Evolutionary conservation across 768 basidiomycete genomes (phyloP).

Genomic region (Lentinus brumalis): DNA sequence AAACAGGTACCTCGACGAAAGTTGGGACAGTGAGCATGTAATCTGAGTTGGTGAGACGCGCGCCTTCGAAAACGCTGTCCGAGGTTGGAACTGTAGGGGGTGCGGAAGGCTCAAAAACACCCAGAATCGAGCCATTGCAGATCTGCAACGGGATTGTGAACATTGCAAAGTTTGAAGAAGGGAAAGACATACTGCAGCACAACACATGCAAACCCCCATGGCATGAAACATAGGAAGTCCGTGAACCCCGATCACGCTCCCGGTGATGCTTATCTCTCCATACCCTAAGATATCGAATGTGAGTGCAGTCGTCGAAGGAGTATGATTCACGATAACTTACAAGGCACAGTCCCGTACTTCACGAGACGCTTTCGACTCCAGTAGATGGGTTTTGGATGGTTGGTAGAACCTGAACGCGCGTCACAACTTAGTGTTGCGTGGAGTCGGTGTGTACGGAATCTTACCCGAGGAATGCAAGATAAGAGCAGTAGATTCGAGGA

Average conservation of each 20-base stretch:
- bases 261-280: not conserved
- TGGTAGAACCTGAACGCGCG: not conserved
- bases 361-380: not conserved
- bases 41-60: slow-evolving; percentile 12
- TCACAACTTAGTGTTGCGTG: not conserved
- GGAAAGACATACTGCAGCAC: not conserved
- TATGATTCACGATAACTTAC: not conserved
- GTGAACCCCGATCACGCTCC: not conserved
- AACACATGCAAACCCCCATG: not conserved
- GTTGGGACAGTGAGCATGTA: slow-evolving; percentile 26
- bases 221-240: not conserved
- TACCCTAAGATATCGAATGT: not conserved
- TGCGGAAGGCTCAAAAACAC: slow-evolving; percentile 21
- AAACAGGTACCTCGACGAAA: slow-evolving; percentile 28
- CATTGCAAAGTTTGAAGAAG: not conserved
- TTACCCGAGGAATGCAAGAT: slow-evolving; percentile 4
- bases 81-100: slow-evolving; percentile 27
- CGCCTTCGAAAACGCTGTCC: slow-evolving; percentile 19
- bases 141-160: not conserved
- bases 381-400: not conserved
- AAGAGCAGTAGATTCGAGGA: not conserved
- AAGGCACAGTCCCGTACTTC: not conserved
- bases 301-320: not conserved
- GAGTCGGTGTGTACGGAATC: not conserved
- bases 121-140: slow-evolving; percentile 18